These are phyloP conservation scores for Pseudoperonospora humuli DNA, from an alignment of 352 stramenopile genomes.

Conservation along the genomic window DNA sequence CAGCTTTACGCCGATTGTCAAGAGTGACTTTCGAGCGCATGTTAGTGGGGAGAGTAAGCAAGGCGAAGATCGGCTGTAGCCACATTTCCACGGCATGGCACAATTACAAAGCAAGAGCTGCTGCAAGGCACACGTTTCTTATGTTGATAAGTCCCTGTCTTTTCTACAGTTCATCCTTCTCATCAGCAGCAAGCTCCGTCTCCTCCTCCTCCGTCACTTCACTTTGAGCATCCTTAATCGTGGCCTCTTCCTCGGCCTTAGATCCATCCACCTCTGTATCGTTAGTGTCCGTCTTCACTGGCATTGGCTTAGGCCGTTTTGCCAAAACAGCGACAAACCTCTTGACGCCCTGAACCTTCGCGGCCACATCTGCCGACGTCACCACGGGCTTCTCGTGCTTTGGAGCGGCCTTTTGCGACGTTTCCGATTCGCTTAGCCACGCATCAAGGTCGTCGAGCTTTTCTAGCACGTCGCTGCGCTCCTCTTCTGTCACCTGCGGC, in stretches of 20 bases:
- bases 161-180: slow-evolving; percentile 58
- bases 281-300: slow-evolving; percentile 35
- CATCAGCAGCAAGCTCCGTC: slow-evolving; percentile 14
- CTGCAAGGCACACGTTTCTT: slow-evolving; percentile 19
- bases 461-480: slow-evolving; percentile 79
- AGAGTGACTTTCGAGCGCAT: slow-evolving; percentile 22
- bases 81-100: too few species aligned
- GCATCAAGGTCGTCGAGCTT: slow-evolving; percentile 77
- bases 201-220: slow-evolving; percentile 26
- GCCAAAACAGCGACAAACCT: slow-evolving; percentile 71
- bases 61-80: slow-evolving; percentile 2
- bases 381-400: slow-evolving; percentile 80
- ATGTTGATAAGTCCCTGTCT: slow-evolving; percentile 24
- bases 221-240: slow-evolving; percentile 15
- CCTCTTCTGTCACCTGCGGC: slow-evolving; percentile 87
- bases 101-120: slow-evolving; percentile 7
- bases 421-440: slow-evolving; percentile 77
- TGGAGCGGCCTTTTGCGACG: slow-evolving; percentile 48
- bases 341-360: slow-evolving; percentile 83
- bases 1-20: slow-evolving; percentile 37
- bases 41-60: neutral
- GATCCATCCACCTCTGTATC: slow-evolving; percentile 30
- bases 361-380: slow-evolving; percentile 77
- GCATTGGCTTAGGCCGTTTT: slow-evolving; percentile 67
- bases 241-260: slow-evolving; percentile 25